Conservation (phyloP, 257 asterid genomes). For the Lantana camara region DNA sequence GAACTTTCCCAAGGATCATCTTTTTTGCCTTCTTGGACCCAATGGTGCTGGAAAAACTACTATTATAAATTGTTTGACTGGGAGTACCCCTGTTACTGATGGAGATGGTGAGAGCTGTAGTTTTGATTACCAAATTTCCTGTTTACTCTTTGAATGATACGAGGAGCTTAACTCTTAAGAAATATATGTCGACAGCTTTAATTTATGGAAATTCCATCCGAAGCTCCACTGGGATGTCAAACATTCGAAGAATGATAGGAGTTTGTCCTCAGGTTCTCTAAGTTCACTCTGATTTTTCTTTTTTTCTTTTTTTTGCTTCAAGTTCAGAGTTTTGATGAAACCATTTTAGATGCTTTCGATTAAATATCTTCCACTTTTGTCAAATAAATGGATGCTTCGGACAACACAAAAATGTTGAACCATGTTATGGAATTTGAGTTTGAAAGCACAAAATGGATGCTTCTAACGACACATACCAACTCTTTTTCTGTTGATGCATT, state of each 20-base stretch:
- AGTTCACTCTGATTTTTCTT: conserved; percentile 25
- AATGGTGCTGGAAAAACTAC: conserved; percentile 99
- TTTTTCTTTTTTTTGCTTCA: conserved; percentile 1
- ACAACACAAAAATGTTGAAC: conserved; percentile 2
- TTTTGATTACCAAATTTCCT: conserved; percentile 10
- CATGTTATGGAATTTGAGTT: too few species aligned
- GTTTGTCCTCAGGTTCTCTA: conserved; percentile 97
- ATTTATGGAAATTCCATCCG: conserved; percentile 82
- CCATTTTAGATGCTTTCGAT: neutral
- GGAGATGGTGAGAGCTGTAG: conserved; percentile 81
- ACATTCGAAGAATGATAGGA: conserved; percentile 82
- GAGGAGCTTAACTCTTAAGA: conserved; percentile 15
- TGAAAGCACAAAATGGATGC: too few species aligned
- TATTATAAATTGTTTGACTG: conserved; percentile 85
- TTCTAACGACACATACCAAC: conserved; percentile 27
- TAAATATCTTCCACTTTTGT: neutral
- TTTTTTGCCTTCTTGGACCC: conserved; percentile 96
- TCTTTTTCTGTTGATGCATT: conserved; percentile 20
- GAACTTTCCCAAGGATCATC: conserved; percentile 87
- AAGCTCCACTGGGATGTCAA: conserved; percentile 79
- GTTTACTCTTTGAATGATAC: conserved; percentile 5
- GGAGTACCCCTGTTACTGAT: conserved; percentile 81
- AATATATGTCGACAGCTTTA: conserved; percentile 59
- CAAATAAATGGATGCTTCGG: conserved; percentile 1
- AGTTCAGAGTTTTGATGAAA: neutral